phyloP scores from a whole-genome alignment of 1,284 basidiomycete genomes.

The Ustilago cynodontis region DNA sequence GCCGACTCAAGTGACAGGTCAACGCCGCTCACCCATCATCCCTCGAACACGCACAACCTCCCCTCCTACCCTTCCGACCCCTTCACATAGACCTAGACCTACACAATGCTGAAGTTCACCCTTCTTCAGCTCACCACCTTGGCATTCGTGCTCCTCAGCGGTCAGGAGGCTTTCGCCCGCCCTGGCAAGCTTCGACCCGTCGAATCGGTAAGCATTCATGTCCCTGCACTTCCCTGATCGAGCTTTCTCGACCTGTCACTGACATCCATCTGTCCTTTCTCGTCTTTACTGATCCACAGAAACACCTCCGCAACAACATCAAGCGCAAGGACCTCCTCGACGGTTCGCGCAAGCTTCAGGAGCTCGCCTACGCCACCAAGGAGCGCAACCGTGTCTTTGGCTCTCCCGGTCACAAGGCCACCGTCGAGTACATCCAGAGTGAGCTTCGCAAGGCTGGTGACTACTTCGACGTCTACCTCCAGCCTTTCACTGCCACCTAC shows the following conservation, averaged over 20 bases:
- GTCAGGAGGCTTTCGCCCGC: conserved; percentile 23
- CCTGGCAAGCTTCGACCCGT: conserved; percentile 29
- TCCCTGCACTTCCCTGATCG: neutral
- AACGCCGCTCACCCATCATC: neutral
- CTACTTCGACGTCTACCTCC: conserved; percentile 43
- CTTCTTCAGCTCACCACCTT: conserved; percentile 39
- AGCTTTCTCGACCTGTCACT: neutral
- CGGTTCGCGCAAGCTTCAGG: conserved; percentile 24
- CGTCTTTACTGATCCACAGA: neutral
- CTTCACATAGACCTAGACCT: conserved; percentile 1
- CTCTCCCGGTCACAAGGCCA: conserved; percentile 39
- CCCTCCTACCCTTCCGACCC: neutral
- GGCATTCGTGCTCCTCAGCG: conserved; percentile 28
- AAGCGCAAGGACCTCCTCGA: conserved; percentile 31
- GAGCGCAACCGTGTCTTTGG: conserved; percentile 46
- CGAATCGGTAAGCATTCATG: conserved; percentile 30
- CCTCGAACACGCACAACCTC: neutral
- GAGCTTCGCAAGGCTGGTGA: conserved; percentile 26
- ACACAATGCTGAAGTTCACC: conserved; percentile 26
- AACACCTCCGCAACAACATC: conserved; percentile 32
- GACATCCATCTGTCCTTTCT: neutral
- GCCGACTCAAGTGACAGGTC: neutral
- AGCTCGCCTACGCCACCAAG: conserved; percentile 24
- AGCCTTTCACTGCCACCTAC: conserved; percentile 45
- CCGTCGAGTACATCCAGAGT: conserved; percentile 30